A percentile compares a stretch with the other conserved stretches of the same genome.
Evolutionary conservation across 176 grass and related monocot species (phyloP).

Genomic region (Hordeum marinum): DNA sequence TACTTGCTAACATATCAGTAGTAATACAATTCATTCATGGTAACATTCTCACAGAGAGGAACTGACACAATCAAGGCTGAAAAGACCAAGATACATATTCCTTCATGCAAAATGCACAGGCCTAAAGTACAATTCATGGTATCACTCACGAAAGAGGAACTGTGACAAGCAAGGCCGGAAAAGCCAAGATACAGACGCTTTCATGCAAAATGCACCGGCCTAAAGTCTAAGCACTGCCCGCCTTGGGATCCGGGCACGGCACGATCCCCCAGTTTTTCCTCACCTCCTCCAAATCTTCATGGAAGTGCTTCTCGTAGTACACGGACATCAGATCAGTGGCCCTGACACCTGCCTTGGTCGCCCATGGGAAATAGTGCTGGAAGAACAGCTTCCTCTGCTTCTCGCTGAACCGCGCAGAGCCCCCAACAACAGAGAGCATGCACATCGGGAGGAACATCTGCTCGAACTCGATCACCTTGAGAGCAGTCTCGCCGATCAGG

Average conservation of each 20-base stretch:
- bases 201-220: not conserved
- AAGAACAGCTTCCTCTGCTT: constrained; percentile 74
- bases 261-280: constrained; percentile 76
- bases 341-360: constrained; percentile 51
- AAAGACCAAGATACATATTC: too few relatives aligned
- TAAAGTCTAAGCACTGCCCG: constrained; percentile 26
- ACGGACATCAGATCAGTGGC: constrained; percentile 79
- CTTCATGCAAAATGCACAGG: too few relatives aligned
- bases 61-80: too few relatives aligned
- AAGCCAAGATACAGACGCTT: not conserved
- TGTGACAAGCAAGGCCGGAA: not conserved
- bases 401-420: constrained; percentile 71
- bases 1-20: not conserved
- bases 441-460: constrained; percentile 99
- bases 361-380: constrained; percentile 83
- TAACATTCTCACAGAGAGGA: too few relatives aligned
- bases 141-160: not conserved
- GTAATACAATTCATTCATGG: not conserved
- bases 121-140: not conserved
- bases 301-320: constrained; percentile 94
- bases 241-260: constrained; percentile 43
- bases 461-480: constrained; percentile 97
- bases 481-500: constrained; percentile 80
- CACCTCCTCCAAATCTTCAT: constrained; percentile 71
- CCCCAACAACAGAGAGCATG: constrained; percentile 71